Evolutionary conservation across 202 grass and related monocot species (phyloP), one percentile per base, ranked within the genome.

Genomic region (Digitaria exilis): DNA sequence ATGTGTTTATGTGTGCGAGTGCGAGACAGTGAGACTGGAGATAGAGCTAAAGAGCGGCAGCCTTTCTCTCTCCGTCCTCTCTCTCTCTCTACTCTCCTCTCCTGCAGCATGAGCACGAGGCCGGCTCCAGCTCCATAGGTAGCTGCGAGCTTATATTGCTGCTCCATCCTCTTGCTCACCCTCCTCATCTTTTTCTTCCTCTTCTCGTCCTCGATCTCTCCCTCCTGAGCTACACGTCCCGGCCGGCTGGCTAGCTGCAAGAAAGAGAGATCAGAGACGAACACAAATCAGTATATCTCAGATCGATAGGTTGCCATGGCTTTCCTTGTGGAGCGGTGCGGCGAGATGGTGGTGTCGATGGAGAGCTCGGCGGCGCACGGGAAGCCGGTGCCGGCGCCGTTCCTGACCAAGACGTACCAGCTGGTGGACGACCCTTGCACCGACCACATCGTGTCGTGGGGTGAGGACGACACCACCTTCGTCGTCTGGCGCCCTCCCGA

Each of bases 361-460:
- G 92, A 93, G 82, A 91, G 80, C 88, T 83, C 83, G 41, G 30
- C n/a, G n/a, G n/a, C 79, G 28, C 59, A 67, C 50, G 85, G 81
- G 21, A 89, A 84, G 77, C 67, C 88, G 69, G 86, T 91, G 69
- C 95, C 95, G 67, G 92, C 95, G 75, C 95, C 95, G 58, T 97
- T 97, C 89, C 83, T 97, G 71, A 91, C 79, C 35, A 97, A 97
- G 95, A 97, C 95, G 26, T 97, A 97, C 88, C 92, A 97, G 79
- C 83, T 97, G 37, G 95, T 97, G 59, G 95, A 97, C 52, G 95
- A 97, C 75, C 95, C 95, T 75, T 89, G 90, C 92, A 97, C 95
- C 43, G 95, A 97, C 82, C 92, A 93, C 92, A 93, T 97, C 79
- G 95, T 97, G 28, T 95, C 95, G 9, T 97, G 95, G 95, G 92